These are phyloP conservation scores for Hymenotorrendiella dingleyae DNA, from an alignment of 2,329 filamentous ascomycete genomes.

Conservation along the genomic window DNA sequence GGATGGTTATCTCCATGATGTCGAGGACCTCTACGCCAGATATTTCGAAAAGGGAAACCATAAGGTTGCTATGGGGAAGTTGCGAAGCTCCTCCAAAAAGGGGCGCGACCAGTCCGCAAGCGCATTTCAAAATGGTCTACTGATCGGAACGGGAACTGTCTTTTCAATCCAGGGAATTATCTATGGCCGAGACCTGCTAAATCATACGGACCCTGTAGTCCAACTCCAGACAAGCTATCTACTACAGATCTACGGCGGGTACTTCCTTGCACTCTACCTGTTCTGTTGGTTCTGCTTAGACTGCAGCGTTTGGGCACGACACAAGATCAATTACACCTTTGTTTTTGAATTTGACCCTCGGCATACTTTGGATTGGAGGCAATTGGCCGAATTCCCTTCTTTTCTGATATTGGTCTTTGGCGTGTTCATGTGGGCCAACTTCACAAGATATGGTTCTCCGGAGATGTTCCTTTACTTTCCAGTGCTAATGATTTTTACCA, in stretches of 20 bases:
- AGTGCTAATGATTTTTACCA: slow-evolving; percentile 67
- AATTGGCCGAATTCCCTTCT: slow-evolving; percentile 79
- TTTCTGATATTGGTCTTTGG: slow-evolving; percentile 76
- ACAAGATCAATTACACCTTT: slow-evolving; percentile 93
- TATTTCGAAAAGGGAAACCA: slow-evolving; percentile 94
- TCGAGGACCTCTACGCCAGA: slow-evolving; percentile 87
- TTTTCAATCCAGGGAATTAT: slow-evolving; percentile 62
- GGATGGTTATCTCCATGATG: slow-evolving; percentile 70
- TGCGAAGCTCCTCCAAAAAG: slow-evolving; percentile 64
- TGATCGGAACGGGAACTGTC: slow-evolving; percentile 62
- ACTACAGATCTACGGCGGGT: slow-evolving; percentile 87
- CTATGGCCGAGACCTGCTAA: slow-evolving; percentile 48
- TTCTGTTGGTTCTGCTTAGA: slow-evolving; percentile 80
- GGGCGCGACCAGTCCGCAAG: slow-evolving; percentile 50
- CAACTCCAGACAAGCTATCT: slow-evolving; percentile 58
- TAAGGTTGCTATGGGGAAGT: slow-evolving; percentile 83
- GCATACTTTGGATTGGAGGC: slow-evolving; percentile 81
- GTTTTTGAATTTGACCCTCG: slow-evolving; percentile 94
- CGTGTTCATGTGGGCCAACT: slow-evolving; percentile 84
- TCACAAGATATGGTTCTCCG: slow-evolving; percentile 59
- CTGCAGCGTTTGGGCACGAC: slow-evolving; percentile 73
- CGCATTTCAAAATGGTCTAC: slow-evolving; percentile 56
- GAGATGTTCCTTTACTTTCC: slow-evolving; percentile 81
- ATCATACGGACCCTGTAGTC: slow-evolving; percentile 43
- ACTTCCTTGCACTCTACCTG: slow-evolving; percentile 76